phyloP scores from a whole-genome alignment of 306 rosid species.

The Acmispon strigosus region DNA sequence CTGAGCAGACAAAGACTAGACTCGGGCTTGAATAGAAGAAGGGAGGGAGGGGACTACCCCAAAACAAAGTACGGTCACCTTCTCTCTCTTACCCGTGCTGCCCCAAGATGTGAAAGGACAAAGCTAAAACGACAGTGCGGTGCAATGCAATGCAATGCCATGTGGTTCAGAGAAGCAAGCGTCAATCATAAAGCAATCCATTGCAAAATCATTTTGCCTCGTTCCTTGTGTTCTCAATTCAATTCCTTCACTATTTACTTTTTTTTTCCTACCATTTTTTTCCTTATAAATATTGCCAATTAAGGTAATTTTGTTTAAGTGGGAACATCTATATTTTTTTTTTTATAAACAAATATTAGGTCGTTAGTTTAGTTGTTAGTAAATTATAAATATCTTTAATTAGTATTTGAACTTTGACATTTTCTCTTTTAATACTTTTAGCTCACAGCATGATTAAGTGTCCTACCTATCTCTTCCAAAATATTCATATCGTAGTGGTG shows the following conservation, averaged over 20 bases:
- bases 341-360: too few relatives aligned
- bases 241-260: not conserved
- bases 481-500: too few relatives aligned
- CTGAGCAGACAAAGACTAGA: constrained; percentile 58
- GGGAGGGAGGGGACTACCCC: constrained; percentile 10
- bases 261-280: too few relatives aligned
- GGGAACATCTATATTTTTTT: too few relatives aligned
- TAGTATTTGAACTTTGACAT: too few relatives aligned
- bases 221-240: not conserved
- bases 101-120: constrained; percentile 50
- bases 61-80: constrained; percentile 27
- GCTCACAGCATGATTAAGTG: too few relatives aligned
- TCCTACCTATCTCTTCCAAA: too few relatives aligned
- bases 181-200: constrained; percentile 73
- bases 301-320: too few relatives aligned
- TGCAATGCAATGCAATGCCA: constrained; percentile 6
- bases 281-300: too few relatives aligned
- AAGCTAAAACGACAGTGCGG: constrained; percentile 36
- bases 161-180: constrained; percentile 26
- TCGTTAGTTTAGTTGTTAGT: too few relatives aligned
- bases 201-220: constrained; percentile 45
- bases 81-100: constrained; percentile 27
- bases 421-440: too few relatives aligned
- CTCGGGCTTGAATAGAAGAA: constrained; percentile 28
- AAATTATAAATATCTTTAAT: too few relatives aligned